Conservation (phyloP, 495 filamentous ascomycete species). For the Podospora pseudocomata region DNA sequence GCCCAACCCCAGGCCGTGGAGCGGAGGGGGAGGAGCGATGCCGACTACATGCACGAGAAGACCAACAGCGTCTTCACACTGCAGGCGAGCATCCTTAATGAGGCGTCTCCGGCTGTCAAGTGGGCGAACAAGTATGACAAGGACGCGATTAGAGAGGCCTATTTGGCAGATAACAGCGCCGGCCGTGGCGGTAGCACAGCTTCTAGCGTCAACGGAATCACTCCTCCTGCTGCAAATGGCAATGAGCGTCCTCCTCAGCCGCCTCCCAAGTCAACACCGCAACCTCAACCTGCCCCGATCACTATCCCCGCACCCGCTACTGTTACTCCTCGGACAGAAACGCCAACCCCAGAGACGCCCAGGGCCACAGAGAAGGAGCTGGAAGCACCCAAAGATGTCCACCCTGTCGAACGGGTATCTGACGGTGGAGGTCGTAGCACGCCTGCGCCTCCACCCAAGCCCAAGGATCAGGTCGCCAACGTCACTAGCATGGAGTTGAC, state of each 20-base stretch:
- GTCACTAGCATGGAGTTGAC: constrained; percentile 35
- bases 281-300: constrained; percentile 16
- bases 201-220: constrained; percentile 33
- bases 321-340: constrained; percentile 14
- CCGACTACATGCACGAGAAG: constrained; percentile 60
- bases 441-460: constrained; percentile 41
- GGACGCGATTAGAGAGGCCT: constrained; percentile 73
- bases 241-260: constrained; percentile 32
- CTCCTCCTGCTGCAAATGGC: constrained; percentile 25
- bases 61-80: constrained; percentile 91
- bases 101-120: constrained; percentile 89
- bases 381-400: constrained; percentile 34
- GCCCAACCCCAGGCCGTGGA: constrained; percentile 40
- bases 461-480: constrained; percentile 35
- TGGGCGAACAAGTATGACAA: constrained; percentile 92
- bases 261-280: constrained; percentile 34
- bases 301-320: constrained; percentile 17
- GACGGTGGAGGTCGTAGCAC: constrained; percentile 31
- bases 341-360: constrained; percentile 20
- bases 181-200: constrained; percentile 54
- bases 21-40: constrained; percentile 50
- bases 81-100: constrained; percentile 78
- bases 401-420: constrained; percentile 36
- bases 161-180: constrained; percentile 66
- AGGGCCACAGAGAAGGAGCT: constrained; percentile 31